phyloP scores from a whole-genome alignment of 163 green algal species.

The Coccomyxa subellipsoidea region DNA sequence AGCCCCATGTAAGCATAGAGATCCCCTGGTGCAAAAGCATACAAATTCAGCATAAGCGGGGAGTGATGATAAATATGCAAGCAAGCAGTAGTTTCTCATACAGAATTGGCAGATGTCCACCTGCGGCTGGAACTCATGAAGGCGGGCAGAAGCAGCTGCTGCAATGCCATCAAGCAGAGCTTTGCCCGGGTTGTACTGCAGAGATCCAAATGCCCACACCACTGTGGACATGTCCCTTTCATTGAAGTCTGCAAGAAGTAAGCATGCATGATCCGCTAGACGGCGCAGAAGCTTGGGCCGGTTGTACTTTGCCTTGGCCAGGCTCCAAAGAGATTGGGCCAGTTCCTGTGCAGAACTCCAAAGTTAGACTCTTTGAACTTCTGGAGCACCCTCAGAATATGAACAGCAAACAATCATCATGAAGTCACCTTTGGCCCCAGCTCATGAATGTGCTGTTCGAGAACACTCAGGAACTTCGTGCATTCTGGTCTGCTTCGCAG shows the following conservation, averaged over 20 bases:
- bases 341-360: neutral
- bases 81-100: too few species aligned
- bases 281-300: neutral
- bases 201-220: neutral
- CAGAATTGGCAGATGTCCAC: too few species aligned
- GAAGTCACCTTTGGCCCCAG: neutral
- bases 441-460: neutral
- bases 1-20: neutral
- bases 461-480: neutral
- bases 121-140: slow-evolving; percentile 1
- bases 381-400: too few species aligned
- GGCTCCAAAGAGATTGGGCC: neutral
- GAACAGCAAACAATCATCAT: too few species aligned
- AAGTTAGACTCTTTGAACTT: too few species aligned
- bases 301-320: neutral
- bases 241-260: neutral
- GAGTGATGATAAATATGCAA: too few species aligned
- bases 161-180: slow-evolving; percentile 1
- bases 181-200: neutral
- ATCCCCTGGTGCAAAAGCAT: neutral
- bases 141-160: neutral
- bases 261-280: neutral
- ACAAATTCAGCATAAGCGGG: neutral
- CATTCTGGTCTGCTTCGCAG: neutral
- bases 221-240: neutral